Conservation (phyloP, 2,329 filamentous ascomycete genomes). For the Fusarium sulawesiense region DNA sequence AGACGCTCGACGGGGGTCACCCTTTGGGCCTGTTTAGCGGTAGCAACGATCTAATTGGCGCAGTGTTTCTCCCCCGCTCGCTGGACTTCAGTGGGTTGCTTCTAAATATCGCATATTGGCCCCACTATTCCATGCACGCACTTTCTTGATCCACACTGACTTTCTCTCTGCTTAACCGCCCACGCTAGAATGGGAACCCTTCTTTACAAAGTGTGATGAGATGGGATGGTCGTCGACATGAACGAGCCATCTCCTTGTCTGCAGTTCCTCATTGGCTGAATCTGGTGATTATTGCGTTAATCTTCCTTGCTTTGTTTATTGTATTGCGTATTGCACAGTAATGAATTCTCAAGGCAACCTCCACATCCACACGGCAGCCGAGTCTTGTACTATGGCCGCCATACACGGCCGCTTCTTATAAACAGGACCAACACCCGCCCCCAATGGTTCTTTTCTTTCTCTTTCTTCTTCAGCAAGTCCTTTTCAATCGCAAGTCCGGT, state of each 20-base stretch:
- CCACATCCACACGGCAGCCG: constrained; percentile 3
- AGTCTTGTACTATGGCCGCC: constrained; percentile 19
- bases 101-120: constrained; percentile 34
- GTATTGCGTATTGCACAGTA: constrained; percentile 2
- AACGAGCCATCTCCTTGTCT: constrained; percentile 40
- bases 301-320: constrained; percentile 14
- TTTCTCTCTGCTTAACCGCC: constrained; percentile 41
- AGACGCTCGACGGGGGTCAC: constrained; percentile 38
- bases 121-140: constrained; percentile 34
- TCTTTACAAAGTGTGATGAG: constrained; percentile 30
- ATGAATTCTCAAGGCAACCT: constrained; percentile 26
- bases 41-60: constrained; percentile 19
- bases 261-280: constrained; percentile 31
- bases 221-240: constrained; percentile 27
- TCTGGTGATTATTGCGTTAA: not conserved
- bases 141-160: constrained; percentile 32
- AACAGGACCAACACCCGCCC: constrained; percentile 51
- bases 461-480: constrained; percentile 73
- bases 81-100: constrained; percentile 18
- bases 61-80: constrained; percentile 26
- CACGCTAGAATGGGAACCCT: constrained; percentile 32
- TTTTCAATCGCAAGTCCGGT: constrained; percentile 64
- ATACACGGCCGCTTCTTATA: constrained; percentile 43
- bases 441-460: constrained; percentile 51
- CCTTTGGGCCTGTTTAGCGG: constrained; percentile 30